These are phyloP conservation scores for Begonia peltatifolia DNA, from an alignment of 306 rosid species.

Conservation along the genomic window DNA sequence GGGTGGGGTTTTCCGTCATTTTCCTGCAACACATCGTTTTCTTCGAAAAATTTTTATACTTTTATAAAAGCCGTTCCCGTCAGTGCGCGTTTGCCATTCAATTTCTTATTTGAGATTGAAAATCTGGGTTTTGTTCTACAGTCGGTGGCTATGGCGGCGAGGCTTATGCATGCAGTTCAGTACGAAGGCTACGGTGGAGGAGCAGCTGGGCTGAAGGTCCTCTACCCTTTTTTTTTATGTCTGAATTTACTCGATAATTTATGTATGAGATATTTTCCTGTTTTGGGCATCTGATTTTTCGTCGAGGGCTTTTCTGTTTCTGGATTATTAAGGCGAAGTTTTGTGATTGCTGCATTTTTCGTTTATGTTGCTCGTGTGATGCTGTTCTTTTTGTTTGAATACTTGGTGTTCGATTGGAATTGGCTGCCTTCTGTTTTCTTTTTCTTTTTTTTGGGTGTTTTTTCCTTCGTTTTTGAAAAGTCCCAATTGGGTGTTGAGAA, in stretches of 20 bases:
- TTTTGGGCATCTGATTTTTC: not conserved
- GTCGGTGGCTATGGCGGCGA: conserved; percentile 19
- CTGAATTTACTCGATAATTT: not conserved
- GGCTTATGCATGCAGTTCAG: conserved; percentile 52
- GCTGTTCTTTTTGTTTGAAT: not conserved
- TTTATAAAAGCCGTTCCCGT: not conserved
- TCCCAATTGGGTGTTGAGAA: too few species aligned
- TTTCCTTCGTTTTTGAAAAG: too few species aligned
- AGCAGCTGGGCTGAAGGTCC: conserved; percentile 42
- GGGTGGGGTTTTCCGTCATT: too few species aligned
- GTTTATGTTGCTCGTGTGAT: not conserved
- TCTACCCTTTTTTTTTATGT: not conserved
- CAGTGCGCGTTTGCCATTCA: not conserved
- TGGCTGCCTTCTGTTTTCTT: too few species aligned
- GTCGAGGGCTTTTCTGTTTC: not conserved
- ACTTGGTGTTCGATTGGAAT: too few species aligned
- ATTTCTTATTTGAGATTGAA: not conserved
- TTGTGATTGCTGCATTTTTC: not conserved
- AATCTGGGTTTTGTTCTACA: not conserved
- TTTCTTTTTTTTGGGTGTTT: too few species aligned
- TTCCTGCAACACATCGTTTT: too few species aligned
- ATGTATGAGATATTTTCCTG: not conserved
- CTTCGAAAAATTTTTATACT: not conserved
- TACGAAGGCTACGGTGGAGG: conserved; percentile 56
- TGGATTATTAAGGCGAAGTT: not conserved